These are phyloP conservation scores for Fulvia fulva DNA, from an alignment of 2,329 filamentous ascomycete species.

Conservation along the genomic window DNA sequence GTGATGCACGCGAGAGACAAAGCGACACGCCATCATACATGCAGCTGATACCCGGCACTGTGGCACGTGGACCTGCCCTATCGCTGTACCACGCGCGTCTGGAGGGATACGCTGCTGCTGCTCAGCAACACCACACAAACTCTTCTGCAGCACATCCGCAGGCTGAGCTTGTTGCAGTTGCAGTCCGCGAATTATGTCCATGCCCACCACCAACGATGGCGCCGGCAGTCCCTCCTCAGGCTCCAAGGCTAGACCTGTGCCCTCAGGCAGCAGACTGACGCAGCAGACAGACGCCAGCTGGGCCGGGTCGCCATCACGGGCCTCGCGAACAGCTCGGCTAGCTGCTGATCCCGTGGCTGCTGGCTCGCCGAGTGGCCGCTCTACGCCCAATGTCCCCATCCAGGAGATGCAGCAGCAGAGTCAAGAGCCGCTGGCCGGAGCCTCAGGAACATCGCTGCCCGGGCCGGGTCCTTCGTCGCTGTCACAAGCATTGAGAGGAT, in stretches of 20 bases:
- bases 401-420: slow-evolving; percentile 49
- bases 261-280: slow-evolving; percentile 17
- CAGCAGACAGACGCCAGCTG: slow-evolving; percentile 17
- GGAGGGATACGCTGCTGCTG: neutral
- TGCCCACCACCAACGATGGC: neutral
- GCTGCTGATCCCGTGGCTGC: slow-evolving; percentile 26
- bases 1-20: neutral
- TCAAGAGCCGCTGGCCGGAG: slow-evolving; percentile 61
- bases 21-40: neutral
- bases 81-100: neutral
- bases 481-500: slow-evolving; percentile 78
- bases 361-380: slow-evolving; percentile 21
- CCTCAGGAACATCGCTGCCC: slow-evolving; percentile 54
- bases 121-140: neutral
- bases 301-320: slow-evolving; percentile 42
- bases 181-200: neutral
- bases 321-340: slow-evolving; percentile 36
- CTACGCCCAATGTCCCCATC: slow-evolving; percentile 14
- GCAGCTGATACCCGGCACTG: too few species aligned
- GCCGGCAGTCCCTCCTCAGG: slow-evolving; percentile 2
- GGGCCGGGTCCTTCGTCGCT: slow-evolving; percentile 84
- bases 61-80: neutral
- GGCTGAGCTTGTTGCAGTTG: neutral
- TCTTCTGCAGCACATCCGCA: neutral
- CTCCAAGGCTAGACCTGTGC: slow-evolving; percentile 18